A percentile compares a stretch with the other conserved stretches of the same genome.
These are phyloP conservation scores for Zanthoxylum bungeanum DNA, from an alignment of 345 rosid genomes.

Conservation along the genomic window DNA sequence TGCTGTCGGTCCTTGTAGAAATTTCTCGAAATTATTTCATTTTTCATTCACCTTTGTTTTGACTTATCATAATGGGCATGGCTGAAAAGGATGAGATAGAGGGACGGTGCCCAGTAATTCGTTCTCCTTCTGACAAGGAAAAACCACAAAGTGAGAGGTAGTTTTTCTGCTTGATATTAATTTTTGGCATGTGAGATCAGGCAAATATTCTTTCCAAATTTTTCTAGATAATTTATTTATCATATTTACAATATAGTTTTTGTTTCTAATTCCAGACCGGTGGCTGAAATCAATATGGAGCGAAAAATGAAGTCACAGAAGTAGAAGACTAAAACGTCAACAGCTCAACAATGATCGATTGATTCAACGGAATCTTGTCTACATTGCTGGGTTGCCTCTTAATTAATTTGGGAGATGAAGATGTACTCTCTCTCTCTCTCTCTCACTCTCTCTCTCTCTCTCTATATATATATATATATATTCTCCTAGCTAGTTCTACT, in stretches of 20 bases:
- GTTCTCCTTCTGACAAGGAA: too few species aligned
- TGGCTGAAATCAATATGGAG: slow-evolving; percentile 62
- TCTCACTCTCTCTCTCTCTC: too few species aligned
- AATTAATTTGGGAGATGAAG: slow-evolving; percentile 85
- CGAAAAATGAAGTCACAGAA: slow-evolving; percentile 65
- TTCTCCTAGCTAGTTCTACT: neutral
- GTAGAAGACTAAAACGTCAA: slow-evolving; percentile 58
- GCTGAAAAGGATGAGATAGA: too few species aligned
- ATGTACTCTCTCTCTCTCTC: slow-evolving; percentile 36
- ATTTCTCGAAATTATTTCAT: too few species aligned
- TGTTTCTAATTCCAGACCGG: slow-evolving; percentile 39
- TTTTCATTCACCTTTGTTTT: too few species aligned
- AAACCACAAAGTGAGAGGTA: too few species aligned
- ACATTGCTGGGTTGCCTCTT: slow-evolving; percentile 90
- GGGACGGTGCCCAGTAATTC: too few species aligned
- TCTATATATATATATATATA: too few species aligned
- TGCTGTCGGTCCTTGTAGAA: too few species aligned
- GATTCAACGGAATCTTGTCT: slow-evolving; percentile 82
- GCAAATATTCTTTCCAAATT: neutral
- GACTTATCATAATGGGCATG: too few species aligned
- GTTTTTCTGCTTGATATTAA: too few species aligned
- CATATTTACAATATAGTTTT: neutral
- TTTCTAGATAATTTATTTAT: neutral
- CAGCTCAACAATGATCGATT: slow-evolving; percentile 77
- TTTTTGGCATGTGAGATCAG: neutral